Evolutionary conservation across 2,329 filamentous ascomycete genomes (phyloP).

Genomic region (Penicillium sp.): DNA sequence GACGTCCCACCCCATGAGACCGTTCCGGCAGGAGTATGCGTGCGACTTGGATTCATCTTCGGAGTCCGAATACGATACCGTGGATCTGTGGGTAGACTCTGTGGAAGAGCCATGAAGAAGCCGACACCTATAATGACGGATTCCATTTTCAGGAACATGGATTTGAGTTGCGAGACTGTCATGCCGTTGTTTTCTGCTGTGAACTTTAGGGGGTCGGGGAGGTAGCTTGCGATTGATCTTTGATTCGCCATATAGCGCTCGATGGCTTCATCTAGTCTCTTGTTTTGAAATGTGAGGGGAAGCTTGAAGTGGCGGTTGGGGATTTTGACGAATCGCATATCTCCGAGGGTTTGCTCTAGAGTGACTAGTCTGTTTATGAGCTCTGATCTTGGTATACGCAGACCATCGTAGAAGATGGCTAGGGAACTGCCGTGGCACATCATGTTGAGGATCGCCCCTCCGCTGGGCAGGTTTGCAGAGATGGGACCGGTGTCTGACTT

Average conservation of each 20-base stretch:
- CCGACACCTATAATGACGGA: constrained; percentile 57
- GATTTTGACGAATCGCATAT: constrained; percentile 42
- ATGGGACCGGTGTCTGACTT: not conserved
- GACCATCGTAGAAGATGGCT: constrained; percentile 47
- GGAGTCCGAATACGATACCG: constrained; percentile 55
- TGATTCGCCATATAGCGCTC: constrained; percentile 63
- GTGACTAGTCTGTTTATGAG: not conserved
- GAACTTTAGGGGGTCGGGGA: constrained; percentile 64
- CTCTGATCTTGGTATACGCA: not conserved
- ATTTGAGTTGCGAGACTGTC: constrained; percentile 47
- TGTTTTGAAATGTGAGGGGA: constrained; percentile 45
- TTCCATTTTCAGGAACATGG: constrained; percentile 52
- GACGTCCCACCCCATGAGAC: constrained; percentile 58
- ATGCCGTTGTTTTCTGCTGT: constrained; percentile 57
- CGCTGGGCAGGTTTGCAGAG: not conserved
- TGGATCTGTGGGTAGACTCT: constrained; percentile 54
- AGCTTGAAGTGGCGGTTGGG: constrained; percentile 48
- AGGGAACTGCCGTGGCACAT: not conserved
- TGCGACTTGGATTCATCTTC: constrained; percentile 55
- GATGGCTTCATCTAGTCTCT: constrained; percentile 51
- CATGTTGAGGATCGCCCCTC: not conserved
- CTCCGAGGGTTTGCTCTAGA: constrained; percentile 41
- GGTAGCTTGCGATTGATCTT: constrained; percentile 60
- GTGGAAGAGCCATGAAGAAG: constrained; percentile 58
- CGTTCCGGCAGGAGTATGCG: constrained; percentile 41